A percentile compares a stretch with the other conserved stretches of the same genome.
phyloP scores from a whole-genome alignment of 805 yeast species.

The Blastobotrys muscicola region DNA sequence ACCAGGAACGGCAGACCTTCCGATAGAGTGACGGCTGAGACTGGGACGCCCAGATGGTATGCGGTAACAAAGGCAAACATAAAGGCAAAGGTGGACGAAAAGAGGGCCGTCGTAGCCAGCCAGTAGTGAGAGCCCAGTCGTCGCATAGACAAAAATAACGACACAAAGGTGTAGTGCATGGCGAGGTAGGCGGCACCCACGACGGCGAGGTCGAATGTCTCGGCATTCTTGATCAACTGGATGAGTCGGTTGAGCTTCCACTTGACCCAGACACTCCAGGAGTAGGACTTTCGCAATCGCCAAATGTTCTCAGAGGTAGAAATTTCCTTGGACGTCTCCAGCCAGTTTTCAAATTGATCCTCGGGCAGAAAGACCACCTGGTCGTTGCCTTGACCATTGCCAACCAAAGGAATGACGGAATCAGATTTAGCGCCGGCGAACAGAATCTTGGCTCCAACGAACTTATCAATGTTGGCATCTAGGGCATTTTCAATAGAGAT shows the following conservation, averaged over 20 bases:
- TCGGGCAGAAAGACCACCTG: constrained; percentile 16
- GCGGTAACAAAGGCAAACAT: constrained; percentile 64
- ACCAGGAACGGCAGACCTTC: constrained; percentile 94
- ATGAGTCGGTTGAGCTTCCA: constrained; percentile 26
- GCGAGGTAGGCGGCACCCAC: constrained; percentile 75
- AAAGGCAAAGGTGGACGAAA: constrained; percentile 76
- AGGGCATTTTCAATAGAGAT: not conserved
- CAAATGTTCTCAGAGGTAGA: constrained; percentile 6
- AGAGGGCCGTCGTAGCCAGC: constrained; percentile 71
- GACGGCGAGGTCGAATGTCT: constrained; percentile 72
- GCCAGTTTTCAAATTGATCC: constrained; percentile 23
- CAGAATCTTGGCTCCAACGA: constrained; percentile 15
- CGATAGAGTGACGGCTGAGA: constrained; percentile 64
- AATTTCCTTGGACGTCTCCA: constrained; percentile 17
- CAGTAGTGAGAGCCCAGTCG: constrained; percentile 76
- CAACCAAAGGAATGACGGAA: not conserved
- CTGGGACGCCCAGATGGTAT: constrained; percentile 44
- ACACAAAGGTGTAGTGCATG: constrained; percentile 74
- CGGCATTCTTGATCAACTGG: constrained; percentile 49
- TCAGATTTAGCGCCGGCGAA: constrained; percentile 13
- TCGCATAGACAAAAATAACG: constrained; percentile 68
- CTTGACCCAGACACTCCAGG: constrained; percentile 29
- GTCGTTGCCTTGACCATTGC: not conserved
- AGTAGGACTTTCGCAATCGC: constrained; percentile 22
- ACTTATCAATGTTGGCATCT: constrained; percentile 11